Base-by-base conservation (phyloP, 768 basidiomycete species). In the Termitomyces sp. region DNA sequence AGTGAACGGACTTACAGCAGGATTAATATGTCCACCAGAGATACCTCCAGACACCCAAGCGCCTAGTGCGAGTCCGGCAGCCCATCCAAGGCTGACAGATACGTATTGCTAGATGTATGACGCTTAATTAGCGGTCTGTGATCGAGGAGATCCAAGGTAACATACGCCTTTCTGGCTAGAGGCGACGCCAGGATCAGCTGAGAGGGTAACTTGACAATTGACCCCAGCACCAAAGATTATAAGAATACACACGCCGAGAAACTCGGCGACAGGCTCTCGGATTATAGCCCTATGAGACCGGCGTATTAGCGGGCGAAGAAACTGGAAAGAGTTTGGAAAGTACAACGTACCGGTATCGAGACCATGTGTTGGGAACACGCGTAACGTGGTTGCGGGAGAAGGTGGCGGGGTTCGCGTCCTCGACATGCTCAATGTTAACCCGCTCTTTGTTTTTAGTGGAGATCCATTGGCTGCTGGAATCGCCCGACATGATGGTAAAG, bases 21-120 rank as follows among this genome's bases (percentile, higher is more conserved):
- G 88, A 65, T 90, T 90, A 60, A 89, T 81, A 64, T 91, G 89
- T 30, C 87, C 89, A 6, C 87, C 88, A 46, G 89, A 89, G 56
- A 88, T 79, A 46, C 85, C 84, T 49, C 79, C 79, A 22, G 79
- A 79, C 3, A 84, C 77, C 86, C 86, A 90, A 10, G 86, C 87
- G 33, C 86, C 89, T 68, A 89, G 73, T 9, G 84, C 82, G 4
- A 82, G 74, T 26, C 87, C 85, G 54, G 77, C 68, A 5, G 76
- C 84, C 84, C 85, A 87, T 37, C 81, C 82, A 43, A 85, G 74
- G 60, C 71, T 77, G 53, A 83, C 72, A 16, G 82, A 79, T 5
- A 82, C 62, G 57, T 75, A 83, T 46, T 72, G 67, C 82, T 84
- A 59, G 39, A 39, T 44, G 58, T 53, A 60, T 39, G 57, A 30